A percentile compares a stretch with the other conserved stretches of the same genome.
phyloP scores from a whole-genome alignment of 345 rosid species.

The Isatis tinctoria region DNA sequence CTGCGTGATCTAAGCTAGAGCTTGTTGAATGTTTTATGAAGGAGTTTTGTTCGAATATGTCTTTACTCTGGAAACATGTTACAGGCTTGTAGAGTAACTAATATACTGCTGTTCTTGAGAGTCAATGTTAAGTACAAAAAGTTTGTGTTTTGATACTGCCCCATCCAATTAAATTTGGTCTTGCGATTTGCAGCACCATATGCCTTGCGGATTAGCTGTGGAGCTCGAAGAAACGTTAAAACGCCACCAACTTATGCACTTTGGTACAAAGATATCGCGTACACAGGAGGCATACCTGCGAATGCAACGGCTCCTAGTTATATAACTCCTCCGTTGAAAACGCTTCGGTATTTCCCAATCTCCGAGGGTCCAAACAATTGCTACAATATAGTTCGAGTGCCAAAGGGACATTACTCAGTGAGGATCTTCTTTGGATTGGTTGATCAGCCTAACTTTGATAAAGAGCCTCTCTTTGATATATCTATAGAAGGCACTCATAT shows the following conservation, averaged over 20 bases:
- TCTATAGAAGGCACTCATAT: conserved; percentile 87
- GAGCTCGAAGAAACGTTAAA: conserved; percentile 56
- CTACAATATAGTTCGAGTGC: conserved; percentile 64
- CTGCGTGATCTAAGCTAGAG: not conserved
- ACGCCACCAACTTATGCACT: conserved; percentile 71
- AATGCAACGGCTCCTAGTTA: conserved; percentile 54
- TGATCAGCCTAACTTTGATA: conserved; percentile 40
- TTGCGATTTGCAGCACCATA: conserved; percentile 58
- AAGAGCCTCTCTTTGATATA: conserved; percentile 84
- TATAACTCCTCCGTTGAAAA: conserved; percentile 64
- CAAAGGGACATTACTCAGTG: conserved; percentile 75
- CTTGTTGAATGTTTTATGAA: not conserved
- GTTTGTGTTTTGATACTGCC: not conserved
- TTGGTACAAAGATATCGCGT: conserved; percentile 91
- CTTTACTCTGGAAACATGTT: too few species aligned
- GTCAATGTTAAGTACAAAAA: too few species aligned
- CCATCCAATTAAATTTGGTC: not conserved
- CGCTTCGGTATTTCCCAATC: conserved; percentile 85
- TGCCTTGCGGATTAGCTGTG: conserved; percentile 92
- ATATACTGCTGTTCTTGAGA: not conserved
- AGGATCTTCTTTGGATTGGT: conserved; percentile 75
- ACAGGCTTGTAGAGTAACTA: not conserved
- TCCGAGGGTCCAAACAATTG: conserved; percentile 92
- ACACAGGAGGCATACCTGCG: conserved; percentile 82
- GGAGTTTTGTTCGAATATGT: not conserved